These are phyloP conservation scores for Pseudohalonectria lignicola DNA, from an alignment of 2,329 filamentous ascomycete species.

Conservation along the genomic window DNA sequence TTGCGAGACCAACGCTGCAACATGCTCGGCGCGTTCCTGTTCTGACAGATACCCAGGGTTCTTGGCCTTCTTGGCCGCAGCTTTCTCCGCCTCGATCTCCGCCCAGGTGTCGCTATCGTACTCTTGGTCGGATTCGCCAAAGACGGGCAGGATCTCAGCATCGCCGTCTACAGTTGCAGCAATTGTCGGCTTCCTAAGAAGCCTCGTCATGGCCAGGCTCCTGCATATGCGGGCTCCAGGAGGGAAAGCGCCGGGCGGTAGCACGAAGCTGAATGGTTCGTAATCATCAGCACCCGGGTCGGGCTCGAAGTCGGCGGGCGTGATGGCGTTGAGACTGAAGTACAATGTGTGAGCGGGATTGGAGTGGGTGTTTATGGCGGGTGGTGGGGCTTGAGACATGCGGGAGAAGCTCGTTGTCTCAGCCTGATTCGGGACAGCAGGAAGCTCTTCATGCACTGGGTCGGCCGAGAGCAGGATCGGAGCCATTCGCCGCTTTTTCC, in stretches of 20 bases:
- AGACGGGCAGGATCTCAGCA: constrained; percentile 34
- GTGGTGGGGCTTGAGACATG: no score
- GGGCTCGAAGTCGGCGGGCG: not conserved
- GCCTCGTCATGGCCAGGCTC: not conserved
- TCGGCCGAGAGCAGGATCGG: constrained; percentile 11
- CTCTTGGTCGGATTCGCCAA: constrained; percentile 42
- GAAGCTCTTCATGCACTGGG: not conserved
- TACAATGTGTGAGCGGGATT: no score
- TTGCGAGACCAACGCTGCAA: constrained; percentile 40
- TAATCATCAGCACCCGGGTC: not conserved
- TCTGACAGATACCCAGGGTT: no score
- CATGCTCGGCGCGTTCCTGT: no score
- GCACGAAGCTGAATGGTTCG: not conserved
- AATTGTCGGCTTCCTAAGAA: no score
- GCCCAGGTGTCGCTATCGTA: constrained; percentile 23
- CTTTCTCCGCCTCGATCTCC: constrained; percentile 39
- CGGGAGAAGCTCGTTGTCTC: no score
- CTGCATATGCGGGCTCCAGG: not conserved
- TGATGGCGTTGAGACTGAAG: not conserved
- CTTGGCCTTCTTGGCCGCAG: constrained; percentile 13
- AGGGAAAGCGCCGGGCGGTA: not conserved
- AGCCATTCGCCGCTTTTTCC: constrained; percentile 17
- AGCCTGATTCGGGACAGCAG: no score
- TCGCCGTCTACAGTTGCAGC: no score
- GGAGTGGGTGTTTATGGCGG: no score